Evolutionary conservation across 441 rosid species (phyloP).

Genomic region (Populus hybrid): DNA sequence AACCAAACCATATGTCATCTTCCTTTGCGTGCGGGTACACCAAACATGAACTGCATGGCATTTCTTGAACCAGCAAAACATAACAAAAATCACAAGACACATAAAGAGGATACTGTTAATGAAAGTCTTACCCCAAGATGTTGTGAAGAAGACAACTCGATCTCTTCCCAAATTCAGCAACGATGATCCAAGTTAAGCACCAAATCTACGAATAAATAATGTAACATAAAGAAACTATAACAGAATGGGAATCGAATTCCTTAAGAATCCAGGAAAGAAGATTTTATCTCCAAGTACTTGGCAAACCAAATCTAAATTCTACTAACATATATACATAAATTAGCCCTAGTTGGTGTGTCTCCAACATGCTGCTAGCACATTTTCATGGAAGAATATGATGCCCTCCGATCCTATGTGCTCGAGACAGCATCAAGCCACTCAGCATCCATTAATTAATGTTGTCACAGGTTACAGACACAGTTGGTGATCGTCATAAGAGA

Average conservation of each 20-base stretch:
- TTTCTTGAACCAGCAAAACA: not conserved
- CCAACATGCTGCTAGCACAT: not conserved
- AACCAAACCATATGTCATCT: not conserved
- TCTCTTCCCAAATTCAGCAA: slow-evolving; percentile 13
- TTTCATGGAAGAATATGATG: slow-evolving; percentile 28
- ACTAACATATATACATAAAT: not conserved
- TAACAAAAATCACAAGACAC: not conserved
- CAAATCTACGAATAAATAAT: slow-evolving; percentile 33
- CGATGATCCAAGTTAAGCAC: slow-evolving; percentile 19
- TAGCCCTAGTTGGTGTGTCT: not conserved
- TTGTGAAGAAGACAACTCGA: not conserved
- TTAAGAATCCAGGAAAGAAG: slow-evolving; percentile 4
- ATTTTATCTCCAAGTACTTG: not conserved
- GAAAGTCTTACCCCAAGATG: slow-evolving; percentile 7
- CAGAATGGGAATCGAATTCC: slow-evolving; percentile 45
- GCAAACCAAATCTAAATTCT: not conserved
- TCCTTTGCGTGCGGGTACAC: not conserved
- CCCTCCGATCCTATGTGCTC: not conserved
- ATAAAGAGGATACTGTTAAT: not conserved
- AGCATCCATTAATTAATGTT: slow-evolving; percentile 13
- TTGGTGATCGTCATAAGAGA: not conserved
- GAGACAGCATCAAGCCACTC: slow-evolving; percentile 21
- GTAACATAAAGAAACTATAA: not conserved
- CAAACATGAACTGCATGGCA: not conserved
- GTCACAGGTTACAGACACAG: not conserved